Conservation (phyloP, 192 early-diverging fungal genomes). For the Linnemannia elongata region DNA sequence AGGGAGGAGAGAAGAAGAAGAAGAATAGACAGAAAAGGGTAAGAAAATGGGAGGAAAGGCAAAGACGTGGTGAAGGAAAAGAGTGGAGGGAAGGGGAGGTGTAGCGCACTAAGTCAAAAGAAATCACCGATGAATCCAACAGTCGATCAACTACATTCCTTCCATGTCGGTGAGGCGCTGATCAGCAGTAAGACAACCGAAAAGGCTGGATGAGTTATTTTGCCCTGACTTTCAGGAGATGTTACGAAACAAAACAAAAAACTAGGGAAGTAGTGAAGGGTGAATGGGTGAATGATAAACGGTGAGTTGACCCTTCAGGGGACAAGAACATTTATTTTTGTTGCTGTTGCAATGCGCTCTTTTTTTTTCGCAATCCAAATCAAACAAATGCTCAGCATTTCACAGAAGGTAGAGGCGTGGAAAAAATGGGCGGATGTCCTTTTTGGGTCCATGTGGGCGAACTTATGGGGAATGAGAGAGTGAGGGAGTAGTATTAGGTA, state of each 20-base stretch:
- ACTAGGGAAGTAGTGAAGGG: neutral
- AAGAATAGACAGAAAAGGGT: neutral
- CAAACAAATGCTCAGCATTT: neutral
- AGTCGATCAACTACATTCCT: no score
- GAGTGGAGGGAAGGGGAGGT: neutral
- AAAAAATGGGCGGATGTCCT: slow-evolving; percentile 5
- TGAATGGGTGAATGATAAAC: neutral
- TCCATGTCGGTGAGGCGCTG: no score
- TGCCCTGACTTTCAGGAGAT: neutral
- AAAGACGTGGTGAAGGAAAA: neutral
- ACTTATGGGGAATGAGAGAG: neutral
- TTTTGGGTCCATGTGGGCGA: neutral
- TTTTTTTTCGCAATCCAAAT: neutral
- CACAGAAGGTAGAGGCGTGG: neutral
- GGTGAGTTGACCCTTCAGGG: neutral
- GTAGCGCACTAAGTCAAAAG: neutral
- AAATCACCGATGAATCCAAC: no score
- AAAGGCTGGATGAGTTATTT: neutral
- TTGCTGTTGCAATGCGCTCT: neutral
- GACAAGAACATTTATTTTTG: neutral
- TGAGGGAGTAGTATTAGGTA: neutral
- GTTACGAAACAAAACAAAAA: neutral
- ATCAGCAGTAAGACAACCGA: no score
- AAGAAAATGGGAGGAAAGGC: neutral
- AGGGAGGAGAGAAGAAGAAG: neutral